phyloP scores from a whole-genome alignment of 148 eudicot species.

The Chenopodium berlandieri region DNA sequence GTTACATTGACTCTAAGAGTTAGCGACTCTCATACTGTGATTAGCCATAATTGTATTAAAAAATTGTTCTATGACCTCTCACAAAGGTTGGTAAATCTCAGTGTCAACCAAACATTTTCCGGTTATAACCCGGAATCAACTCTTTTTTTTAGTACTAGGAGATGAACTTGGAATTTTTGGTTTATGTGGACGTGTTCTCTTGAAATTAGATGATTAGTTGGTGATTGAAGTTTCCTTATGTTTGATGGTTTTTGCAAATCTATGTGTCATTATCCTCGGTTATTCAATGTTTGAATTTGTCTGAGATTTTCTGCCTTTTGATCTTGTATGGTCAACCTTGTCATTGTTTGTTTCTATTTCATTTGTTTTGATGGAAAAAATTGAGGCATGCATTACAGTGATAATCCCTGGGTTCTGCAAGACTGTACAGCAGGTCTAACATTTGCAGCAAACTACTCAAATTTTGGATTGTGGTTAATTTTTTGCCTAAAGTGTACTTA shows the following conservation, averaged over 20 bases:
- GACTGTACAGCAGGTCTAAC: not conserved
- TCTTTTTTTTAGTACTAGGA: not conserved
- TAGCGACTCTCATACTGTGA: too few relatives aligned
- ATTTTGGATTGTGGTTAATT: not conserved
- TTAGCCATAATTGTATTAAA: too few relatives aligned
- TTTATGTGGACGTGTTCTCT: not conserved
- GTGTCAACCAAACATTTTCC: too few relatives aligned
- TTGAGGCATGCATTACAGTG: not conserved
- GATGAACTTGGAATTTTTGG: too few relatives aligned
- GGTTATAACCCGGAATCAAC: not conserved
- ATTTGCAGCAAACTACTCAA: not conserved
- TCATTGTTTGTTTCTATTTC: not conserved
- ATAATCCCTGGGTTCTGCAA: not conserved
- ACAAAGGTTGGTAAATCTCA: too few relatives aligned
- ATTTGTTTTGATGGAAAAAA: not conserved
- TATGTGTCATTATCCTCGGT: slow-evolving; percentile 10
- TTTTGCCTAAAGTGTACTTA: not conserved
- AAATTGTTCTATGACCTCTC: too few relatives aligned
- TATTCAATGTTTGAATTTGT: not conserved
- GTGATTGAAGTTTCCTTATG: not conserved
- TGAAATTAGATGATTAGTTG: not conserved
- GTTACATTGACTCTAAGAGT: too few relatives aligned
- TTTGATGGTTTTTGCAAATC: not conserved
- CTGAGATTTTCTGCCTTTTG: slow-evolving; percentile 12
- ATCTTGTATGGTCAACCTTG: slow-evolving; percentile 9